Evolutionary conservation across 2,329 filamentous ascomycete genomes (phyloP).

Genomic region (Zymoseptoria brevis): DNA sequence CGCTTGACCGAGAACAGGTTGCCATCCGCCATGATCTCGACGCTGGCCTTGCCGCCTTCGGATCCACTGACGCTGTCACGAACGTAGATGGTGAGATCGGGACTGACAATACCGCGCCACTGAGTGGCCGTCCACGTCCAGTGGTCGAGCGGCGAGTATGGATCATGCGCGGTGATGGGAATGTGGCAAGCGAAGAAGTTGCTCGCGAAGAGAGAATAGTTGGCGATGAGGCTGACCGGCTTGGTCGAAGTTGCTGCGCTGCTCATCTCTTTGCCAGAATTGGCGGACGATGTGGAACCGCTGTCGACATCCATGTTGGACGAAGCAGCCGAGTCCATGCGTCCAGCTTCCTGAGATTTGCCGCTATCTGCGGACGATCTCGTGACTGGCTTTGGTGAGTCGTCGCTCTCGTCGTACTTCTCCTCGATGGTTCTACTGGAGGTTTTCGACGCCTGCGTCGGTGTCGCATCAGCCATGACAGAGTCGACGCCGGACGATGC

Average conservation of each 20-base stretch:
- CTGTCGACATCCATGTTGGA: slow-evolving; percentile 19
- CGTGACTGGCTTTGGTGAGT: slow-evolving; percentile 3
- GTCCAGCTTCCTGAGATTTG: not conserved
- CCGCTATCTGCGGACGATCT: slow-evolving; percentile 6
- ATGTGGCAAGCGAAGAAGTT: slow-evolving; percentile 67
- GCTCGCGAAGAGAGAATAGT: slow-evolving; percentile 71
- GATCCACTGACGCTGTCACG: slow-evolving; percentile 27
- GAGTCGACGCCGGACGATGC: slow-evolving; percentile 12
- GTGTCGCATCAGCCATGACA: slow-evolving; percentile 17
- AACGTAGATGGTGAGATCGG: slow-evolving; percentile 70
- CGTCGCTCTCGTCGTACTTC: slow-evolving; percentile 19
- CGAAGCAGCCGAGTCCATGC: slow-evolving; percentile 4
- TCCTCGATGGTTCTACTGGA: slow-evolving; percentile 18
- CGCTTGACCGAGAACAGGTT: slow-evolving; percentile 34
- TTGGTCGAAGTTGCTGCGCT: slow-evolving; percentile 28
- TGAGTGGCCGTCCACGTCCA: slow-evolving; percentile 97
- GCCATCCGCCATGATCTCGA: slow-evolving; percentile 37
- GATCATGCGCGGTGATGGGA: slow-evolving; percentile 57
- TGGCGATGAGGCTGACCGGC: slow-evolving; percentile 67
- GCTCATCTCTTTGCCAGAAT: not conserved
- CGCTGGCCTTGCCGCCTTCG: slow-evolving; percentile 22
- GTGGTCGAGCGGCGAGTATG: slow-evolving; percentile 76
- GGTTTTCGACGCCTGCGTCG: slow-evolving; percentile 2
- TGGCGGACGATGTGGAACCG: slow-evolving; percentile 6
- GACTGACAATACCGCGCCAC: slow-evolving; percentile 77